phyloP scores from a whole-genome alignment of 2,329 filamentous ascomycete species.

The Cercospora sp. region DNA sequence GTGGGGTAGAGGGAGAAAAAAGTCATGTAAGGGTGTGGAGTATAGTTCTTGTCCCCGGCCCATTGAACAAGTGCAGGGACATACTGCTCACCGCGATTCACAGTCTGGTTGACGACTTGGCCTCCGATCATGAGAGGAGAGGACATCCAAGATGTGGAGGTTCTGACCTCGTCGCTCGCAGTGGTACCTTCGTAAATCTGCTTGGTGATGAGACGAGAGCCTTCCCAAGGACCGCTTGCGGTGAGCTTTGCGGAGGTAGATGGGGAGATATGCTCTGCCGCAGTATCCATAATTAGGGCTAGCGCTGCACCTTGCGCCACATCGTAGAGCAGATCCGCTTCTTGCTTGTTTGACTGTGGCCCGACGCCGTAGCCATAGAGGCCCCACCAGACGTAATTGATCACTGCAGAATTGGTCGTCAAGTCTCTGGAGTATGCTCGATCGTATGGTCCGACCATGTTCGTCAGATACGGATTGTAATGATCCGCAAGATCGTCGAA shows the following conservation, averaged over 20 bases:
- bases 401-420: neutral
- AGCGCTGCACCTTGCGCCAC: neutral
- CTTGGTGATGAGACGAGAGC: neutral
- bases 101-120: slow-evolving; percentile 10
- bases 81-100: slow-evolving; percentile 10
- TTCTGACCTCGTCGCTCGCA: neutral
- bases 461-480: neutral
- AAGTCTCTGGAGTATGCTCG: neutral
- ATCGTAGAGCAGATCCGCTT: neutral
- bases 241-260: neutral
- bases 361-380: neutral
- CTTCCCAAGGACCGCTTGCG: neutral
- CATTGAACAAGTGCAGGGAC: slow-evolving; percentile 16
- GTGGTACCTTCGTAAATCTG: neutral
- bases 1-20: slow-evolving; percentile 5
- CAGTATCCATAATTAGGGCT: neutral
- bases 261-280: neutral
- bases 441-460: neutral
- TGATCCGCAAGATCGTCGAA: neutral
- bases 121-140: slow-evolving; percentile 9
- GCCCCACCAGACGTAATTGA: neutral
- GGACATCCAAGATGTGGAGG: slow-evolving; percentile 1
- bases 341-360: neutral
- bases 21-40: neutral
- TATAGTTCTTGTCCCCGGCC: neutral